Evolutionary conservation across 2,329 filamentous ascomycete genomes (phyloP), one percentile per base, ranked within the genome.

Genomic region (Setomelanomma holmii): DNA sequence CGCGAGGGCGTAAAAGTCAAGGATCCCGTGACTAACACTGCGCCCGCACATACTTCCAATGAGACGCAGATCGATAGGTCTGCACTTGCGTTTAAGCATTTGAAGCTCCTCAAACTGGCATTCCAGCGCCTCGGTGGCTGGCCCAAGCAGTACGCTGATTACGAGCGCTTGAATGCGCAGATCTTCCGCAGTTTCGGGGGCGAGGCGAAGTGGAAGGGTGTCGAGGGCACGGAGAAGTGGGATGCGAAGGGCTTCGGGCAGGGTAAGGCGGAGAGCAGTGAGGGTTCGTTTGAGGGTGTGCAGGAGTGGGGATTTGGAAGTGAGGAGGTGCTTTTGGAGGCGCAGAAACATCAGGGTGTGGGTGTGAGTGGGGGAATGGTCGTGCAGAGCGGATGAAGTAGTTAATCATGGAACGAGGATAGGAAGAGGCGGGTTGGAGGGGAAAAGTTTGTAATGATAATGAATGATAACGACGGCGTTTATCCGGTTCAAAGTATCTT

Each of bases 201-300:
- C 3, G 62, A 69, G 17, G 49, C 59, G 4, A 70, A 75, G 22
- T 66, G 81, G 62, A 75, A 77, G 59, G 75, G 73, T 1, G 64
- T 75, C 0, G 74, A 78, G 51, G 78, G 78, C 1, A 75, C 79
- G 0, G 79, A 81, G 68, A 80, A 78, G 68, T 81, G 79, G 80
- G 66, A 74, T 46, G 64, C 77, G 11, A 79, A 80, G 64, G 69
- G 61, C 0, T 81, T 76, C 59, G 79, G 79, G 0, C 48, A 53
- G 6, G 80, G 80, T 3, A 80, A 79, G 68, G 80, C 80, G 1
- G 76, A 80, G 66, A 69, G 67, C 14, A 62, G 71, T 61, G 68
- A 75, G 19, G 75, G 72, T 11, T 55, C 53, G 4, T 75, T 77
- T 55, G 57, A 53, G 24, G 64, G 67, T 2, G 60, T 68, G 6